Base-by-base conservation (phyloP, 2,329 filamentous ascomycete species). In the Diaporthe australafricana region DNA sequence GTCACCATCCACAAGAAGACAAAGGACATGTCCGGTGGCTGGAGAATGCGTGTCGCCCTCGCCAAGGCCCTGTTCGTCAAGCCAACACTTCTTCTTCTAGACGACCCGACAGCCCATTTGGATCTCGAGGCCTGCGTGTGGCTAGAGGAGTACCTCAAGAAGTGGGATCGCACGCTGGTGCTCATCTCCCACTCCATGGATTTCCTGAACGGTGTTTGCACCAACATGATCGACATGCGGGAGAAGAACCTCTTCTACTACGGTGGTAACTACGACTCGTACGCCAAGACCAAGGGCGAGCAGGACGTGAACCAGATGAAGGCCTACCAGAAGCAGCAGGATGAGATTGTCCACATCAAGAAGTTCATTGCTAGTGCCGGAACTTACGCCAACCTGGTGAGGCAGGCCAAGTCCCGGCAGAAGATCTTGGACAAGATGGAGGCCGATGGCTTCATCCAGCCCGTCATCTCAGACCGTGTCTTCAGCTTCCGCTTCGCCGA, bases 391-490 rank as follows among this genome's bases (percentile, higher is more conserved):
- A 99, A 99, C 88, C 89, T 99, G 88, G 96, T 99, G 81, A 91
- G 94, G 83, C 96, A 99, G 86, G 97, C 97, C 85, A 99, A 99
- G 89, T 98, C 96, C 53, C 92, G 96, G 76, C 96, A 99, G 86
- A 99, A 99, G 94, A 98, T 98, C 84, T 89, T 98, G 77, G 96
- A 99, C 90, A 99, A 99, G 92, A 99, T 99, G 96, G 96, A 98
- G 89, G 96, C 97, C 78, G 96, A 99, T 80, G 96, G 96, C 77
- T 96, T 98, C 84, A 98, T 99, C 81, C 93, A 99, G 85, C 94
- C 94, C 71, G 95, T 99, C 74, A 84, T 88, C 70, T 85, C 90
- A 75, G 96, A 99, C 85, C 90, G 91, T 74, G 93, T 98, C 80
- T 99, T 99, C 87, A 96, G 92, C 72, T 99, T 99, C 92, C 92